Percentiles rank a stretch among this genome's conserved stretches.
These are phyloP conservation scores for Hemileccinum rubropunctum DNA, from an alignment of 768 basidiomycete genomes.

Conservation along the genomic window DNA sequence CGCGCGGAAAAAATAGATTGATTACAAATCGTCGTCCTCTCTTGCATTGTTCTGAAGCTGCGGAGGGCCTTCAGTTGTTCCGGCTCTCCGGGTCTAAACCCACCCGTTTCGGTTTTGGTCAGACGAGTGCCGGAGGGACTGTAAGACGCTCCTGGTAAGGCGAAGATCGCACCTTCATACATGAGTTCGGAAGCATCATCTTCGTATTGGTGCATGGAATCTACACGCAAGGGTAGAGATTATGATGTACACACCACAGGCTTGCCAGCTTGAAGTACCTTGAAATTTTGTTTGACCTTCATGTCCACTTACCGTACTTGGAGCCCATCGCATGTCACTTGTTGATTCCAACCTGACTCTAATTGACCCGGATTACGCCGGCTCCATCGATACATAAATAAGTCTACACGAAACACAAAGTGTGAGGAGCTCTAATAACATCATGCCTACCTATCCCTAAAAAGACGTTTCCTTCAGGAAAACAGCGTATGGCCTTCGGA, in stretches of 20 bases:
- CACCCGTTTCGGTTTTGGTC: conserved; percentile 1
- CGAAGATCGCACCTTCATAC: conserved; percentile 11
- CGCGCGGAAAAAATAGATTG: conserved; percentile 26
- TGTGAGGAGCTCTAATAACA: not conserved
- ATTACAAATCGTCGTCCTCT: conserved; percentile 17
- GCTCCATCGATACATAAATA: not conserved
- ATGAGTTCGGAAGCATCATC: conserved; percentile 16
- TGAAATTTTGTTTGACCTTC: no score
- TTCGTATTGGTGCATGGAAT: no score
- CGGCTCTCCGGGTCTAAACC: conserved; percentile 17
- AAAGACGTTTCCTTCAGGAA: conserved; percentile 1
- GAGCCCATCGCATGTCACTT: no score
- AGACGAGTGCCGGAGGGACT: conserved; percentile 18
- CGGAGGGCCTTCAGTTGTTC: conserved; percentile 7
- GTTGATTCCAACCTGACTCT: not conserved
- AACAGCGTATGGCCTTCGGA: conserved; percentile 16
- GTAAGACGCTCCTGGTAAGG: conserved; percentile 14
- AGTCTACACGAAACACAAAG: not conserved
- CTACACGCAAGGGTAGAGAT: no score
- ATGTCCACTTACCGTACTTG: no score
- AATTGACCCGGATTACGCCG: not conserved
- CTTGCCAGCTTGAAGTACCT: no score
- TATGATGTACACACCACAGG: no score
- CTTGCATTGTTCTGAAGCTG: not conserved
- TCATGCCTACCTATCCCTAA: not conserved